Evolutionary conservation across 805 yeast genomes (phyloP), one percentile per base, ranked within the genome.

Genomic region (Suhomyces canberraensis): DNA sequence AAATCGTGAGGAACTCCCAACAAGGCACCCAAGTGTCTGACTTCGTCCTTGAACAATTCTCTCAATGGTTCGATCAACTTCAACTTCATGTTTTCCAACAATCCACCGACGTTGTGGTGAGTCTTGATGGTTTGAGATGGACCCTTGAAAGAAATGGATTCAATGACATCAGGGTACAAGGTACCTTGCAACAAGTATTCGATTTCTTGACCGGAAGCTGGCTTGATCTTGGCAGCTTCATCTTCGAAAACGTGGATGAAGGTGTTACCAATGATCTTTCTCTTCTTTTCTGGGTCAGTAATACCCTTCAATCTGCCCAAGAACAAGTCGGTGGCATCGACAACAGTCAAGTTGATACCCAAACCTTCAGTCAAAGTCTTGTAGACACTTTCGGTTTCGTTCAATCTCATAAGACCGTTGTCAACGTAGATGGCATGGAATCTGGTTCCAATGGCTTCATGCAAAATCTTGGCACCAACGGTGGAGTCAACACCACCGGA

Each of bases 401-500:
- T 84, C 59, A 81, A 73, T 72, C 98, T 82, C 85, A 93, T 83
- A 60, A 93, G 93, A 67, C 98, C 98, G 62, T 93, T 93, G 66
- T 93, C 98, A 46, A 93, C 98, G 58, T 88, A 78, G 55, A 93
- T 90, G 41, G 98, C 98, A 58, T 93, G 98, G 84, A 93, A 93
- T 64, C 98, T 80, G 57, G 87, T 93, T 60, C 98, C 98, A 64
- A 93, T 93, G 48, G 98, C 98, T 71, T 86, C 96, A 48, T 88
- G 83, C 95, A 93, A 84, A 60, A 93, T 77, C 75, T 91, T 93
- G 48, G 98, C 97, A 49, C 97, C 98, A 43, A 93, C 98, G 33
- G 98, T 93, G 35, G 98, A 93, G 69, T 93, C 98, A 46, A 93
- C 98, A 73, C 98, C 98, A 57, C 98, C 98, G 36, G 96, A 88